Base-by-base conservation (phyloP, 2,329 filamentous ascomycete genomes). In the Ampelomyces quisqualis region DNA sequence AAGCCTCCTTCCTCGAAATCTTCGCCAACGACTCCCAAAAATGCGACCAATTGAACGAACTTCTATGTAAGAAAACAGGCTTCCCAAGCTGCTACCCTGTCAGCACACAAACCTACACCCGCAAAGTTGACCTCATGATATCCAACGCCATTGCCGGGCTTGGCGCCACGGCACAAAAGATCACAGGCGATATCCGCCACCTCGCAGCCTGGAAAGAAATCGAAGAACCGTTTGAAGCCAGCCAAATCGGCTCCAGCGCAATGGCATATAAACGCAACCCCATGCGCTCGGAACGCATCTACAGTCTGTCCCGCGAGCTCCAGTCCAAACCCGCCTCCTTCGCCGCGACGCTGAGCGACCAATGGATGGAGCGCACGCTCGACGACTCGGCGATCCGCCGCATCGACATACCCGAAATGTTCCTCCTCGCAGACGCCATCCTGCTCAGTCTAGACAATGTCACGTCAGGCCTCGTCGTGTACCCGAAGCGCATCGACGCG, bases 71-170 rank as follows among this genome's bases (percentile, higher is more conserved):
- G 62, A 85, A 85, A 65, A 79, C 81, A n/a, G 81, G 81, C 15
- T 86, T 86, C 64, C 66, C 68, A 30, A 74, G 74, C 21, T 75
- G 76, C 31, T 85, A 80, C 60, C 77, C 78, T 48, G 80, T 89
- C 43, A 85, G 83, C 6, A 82, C 81, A 14, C 86, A 90, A 62
- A 87, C 84, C 5, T 87, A 87, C 70, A 83, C 85, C 4, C 80
- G 88, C 49, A 93, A 93, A 71, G 84, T 95, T 39, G 90, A 96
- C 64, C 75, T 87, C 27, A 77, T 84, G 41, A 76, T 95, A n/a
- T 79, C 84, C 57, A 90, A 93, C 62, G 88, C 86, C n/a, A 74
- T 95, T 22, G 77, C 79, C 21, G 87, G 82, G 1, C 82, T 95
- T 36, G 90, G 87, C 17, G 78, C 88, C n/a, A 88, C 88, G 0